Conservation (phyloP, 768 basidiomycete genomes). For the Leucogyrophana mollusca region DNA sequence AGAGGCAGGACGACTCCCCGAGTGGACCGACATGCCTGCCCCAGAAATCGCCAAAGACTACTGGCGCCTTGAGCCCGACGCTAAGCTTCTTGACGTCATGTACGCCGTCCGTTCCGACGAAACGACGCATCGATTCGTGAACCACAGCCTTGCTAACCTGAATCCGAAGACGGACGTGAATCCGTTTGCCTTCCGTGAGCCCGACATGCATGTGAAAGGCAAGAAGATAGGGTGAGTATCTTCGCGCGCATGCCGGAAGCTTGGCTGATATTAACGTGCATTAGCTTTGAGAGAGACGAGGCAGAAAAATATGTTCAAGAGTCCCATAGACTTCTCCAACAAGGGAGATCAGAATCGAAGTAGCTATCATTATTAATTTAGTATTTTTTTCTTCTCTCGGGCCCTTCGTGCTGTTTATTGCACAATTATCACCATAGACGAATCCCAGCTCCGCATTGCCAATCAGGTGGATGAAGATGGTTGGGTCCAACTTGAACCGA, state of each 20-base stretch:
- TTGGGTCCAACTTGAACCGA: too few species aligned
- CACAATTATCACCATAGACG: too few species aligned
- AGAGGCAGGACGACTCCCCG: constrained; percentile 75
- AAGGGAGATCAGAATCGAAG: constrained; percentile 31
- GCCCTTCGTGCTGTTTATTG: too few species aligned
- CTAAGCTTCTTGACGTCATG: constrained; percentile 84
- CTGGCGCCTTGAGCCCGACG: constrained; percentile 75
- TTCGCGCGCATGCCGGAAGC: constrained; percentile 5
- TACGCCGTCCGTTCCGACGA: constrained; percentile 94
- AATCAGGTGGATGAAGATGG: too few species aligned
- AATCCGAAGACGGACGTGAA: constrained; percentile 77
- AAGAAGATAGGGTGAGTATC: constrained; percentile 62
- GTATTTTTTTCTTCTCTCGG: not conserved
- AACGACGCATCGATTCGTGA: constrained; percentile 91
- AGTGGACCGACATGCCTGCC: constrained; percentile 75
- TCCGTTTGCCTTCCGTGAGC: constrained; percentile 86
- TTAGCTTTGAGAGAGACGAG: constrained; percentile 67
- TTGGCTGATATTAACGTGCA: constrained; percentile 7
- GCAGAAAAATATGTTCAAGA: constrained; percentile 63
- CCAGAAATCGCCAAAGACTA: constrained; percentile 94
- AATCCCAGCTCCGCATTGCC: too few species aligned
- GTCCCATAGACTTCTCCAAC: constrained; percentile 54
- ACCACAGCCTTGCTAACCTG: constrained; percentile 92
- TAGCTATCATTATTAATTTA: constrained; percentile 13
- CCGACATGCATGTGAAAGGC: constrained; percentile 84